phyloP scores from a whole-genome alignment of 164 flowering plant genomes.

The Umbellularia californica region DNA sequence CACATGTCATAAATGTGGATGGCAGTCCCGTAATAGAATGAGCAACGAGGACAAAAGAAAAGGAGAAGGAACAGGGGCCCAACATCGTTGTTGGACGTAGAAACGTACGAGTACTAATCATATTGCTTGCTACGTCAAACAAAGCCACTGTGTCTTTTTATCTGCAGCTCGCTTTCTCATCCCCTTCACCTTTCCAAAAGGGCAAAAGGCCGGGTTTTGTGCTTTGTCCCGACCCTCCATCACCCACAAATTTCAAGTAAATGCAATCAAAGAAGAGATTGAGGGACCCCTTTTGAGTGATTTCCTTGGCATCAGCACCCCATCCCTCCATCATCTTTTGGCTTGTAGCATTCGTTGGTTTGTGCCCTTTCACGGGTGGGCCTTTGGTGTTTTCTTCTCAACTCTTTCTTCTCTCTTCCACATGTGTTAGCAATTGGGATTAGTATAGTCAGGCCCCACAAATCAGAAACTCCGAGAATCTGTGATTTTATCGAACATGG shows the following conservation, averaged over 20 bases:
- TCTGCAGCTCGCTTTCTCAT: neutral
- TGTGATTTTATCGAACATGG: no score
- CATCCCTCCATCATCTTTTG: neutral
- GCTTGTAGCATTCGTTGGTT: neutral
- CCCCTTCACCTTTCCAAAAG: neutral
- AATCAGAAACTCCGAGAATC: no score
- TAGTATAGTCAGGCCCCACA: no score
- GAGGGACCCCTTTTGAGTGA: neutral
- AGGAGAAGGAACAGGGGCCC: neutral
- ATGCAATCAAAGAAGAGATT: no score
- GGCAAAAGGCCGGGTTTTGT: slow-evolving; percentile 7
- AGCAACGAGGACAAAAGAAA: neutral
- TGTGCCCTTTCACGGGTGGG: neutral
- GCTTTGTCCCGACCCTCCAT: neutral
- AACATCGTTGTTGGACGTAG: neutral
- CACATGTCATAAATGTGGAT: neutral
- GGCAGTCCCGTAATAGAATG: neutral
- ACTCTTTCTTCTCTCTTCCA: neutral
- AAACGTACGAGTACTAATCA: slow-evolving; percentile 11
- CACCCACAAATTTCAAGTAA: no score
- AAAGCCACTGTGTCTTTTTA: neutral
- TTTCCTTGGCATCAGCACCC: neutral
- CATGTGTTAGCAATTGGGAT: neutral
- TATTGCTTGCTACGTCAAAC: neutral
- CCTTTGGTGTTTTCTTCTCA: neutral